Base-by-base conservation (phyloP, 2,329 filamentous ascomycete species). In the Chrysoporthe austroafricana region DNA sequence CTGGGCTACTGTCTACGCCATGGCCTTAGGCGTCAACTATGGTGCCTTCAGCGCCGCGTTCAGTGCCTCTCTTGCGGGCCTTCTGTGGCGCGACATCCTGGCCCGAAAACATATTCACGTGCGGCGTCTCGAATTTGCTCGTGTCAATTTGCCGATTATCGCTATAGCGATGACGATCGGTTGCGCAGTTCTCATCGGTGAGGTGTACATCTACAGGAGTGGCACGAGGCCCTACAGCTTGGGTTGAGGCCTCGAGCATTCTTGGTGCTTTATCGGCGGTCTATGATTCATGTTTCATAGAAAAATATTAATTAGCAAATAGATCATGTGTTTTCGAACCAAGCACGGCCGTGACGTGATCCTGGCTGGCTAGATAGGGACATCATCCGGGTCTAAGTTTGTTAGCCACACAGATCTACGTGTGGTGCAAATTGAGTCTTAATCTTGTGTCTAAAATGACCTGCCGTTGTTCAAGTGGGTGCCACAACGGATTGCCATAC, bases 11-110 rank as follows among this genome's bases (percentile, higher is more conserved):
- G 86, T 93, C 0, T 60, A 60, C 13, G 54, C 85, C 75, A 91
- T 93, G 89, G 90, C 90, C 0, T 78, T 93, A 0, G 90, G 90
- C 2, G 88, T 92, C 69, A 93, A 93, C 75, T 93, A 89, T 67
- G 90, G 90, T 4, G 91, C 90, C 0, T 93, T 92, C 74, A 91
- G 89, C 74, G 86, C 87, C 0, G 88, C 89, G 0, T 91, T 93
- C 72, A 91, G 88, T 70, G 90, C 90, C 0, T 91, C 90, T 0
- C 77, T 93, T 1, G 91, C 91, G 1, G 91, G 90, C 1, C 81
- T 93, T 9, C 79, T 93, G 0, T 93, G 91, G 91, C 83, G 89
- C 2, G 89, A 92, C 70, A 93, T 93, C 21, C 81, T 93, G 0
- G 78, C 76, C 0, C 81, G 89, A 39, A 93, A 93, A 74, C 85